Percentiles rank a stretch among this genome's conserved stretches.
Evolutionary conservation across 164 flowering plant genomes (phyloP).

Genomic region (Liquidambar formosana): DNA sequence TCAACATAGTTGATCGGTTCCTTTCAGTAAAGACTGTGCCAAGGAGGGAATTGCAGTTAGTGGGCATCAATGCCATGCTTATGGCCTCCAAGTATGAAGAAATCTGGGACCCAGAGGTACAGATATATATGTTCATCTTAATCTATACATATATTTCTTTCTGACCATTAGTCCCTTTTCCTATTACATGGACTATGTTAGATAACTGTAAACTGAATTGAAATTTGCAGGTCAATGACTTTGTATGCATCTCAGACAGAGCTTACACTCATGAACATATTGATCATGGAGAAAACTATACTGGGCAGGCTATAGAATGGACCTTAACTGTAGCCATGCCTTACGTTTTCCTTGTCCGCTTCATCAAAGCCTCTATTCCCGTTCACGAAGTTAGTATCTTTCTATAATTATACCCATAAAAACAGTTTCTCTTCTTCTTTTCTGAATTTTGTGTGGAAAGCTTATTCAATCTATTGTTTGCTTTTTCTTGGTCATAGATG

Average conservation of each 20-base stretch:
- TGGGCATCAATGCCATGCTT: constrained; percentile 83
- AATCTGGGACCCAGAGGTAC: constrained; percentile 95
- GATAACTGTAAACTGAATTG: background rate
- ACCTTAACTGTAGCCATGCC: constrained; percentile 81
- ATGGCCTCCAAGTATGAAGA: constrained; percentile 93
- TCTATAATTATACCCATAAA: no score
- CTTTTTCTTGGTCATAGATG: constrained; percentile 33
- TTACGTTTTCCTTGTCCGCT: constrained; percentile 79
- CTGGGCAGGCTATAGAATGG: constrained; percentile 87
- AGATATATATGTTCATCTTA: no score
- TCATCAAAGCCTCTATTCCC: constrained; percentile 70
- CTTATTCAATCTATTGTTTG: background rate
- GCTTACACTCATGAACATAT: constrained; percentile 64
- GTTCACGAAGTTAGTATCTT: constrained; percentile 40
- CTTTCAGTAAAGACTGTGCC: constrained; percentile 50
- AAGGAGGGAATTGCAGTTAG: constrained; percentile 72
- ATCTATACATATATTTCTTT: no score
- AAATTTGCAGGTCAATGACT: constrained; percentile 67
- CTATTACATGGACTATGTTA: background rate
- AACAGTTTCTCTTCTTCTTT: no score
- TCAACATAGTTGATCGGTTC: constrained; percentile 78
- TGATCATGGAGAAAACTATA: constrained; percentile 77
- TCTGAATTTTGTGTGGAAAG: no score
- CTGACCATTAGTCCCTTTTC: background rate
- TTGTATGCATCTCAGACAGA: constrained; percentile 73